phyloP scores from a whole-genome alignment of 306 rosid genomes.

The Prunus mongolica region DNA sequence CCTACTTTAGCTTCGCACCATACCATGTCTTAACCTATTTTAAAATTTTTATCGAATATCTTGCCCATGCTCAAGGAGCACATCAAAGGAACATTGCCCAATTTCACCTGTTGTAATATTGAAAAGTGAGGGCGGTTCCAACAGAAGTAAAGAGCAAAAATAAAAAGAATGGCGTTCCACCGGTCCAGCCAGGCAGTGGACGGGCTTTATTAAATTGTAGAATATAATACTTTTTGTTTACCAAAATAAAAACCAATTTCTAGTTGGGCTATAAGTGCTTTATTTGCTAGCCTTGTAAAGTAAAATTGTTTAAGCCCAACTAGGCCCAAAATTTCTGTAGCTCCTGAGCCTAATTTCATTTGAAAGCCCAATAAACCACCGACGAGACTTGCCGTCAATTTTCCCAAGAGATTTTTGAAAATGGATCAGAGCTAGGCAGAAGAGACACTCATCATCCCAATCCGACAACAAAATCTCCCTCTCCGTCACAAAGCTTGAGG shows the following conservation, averaged over 20 bases:
- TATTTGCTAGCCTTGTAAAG: neutral
- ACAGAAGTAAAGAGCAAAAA: too few species aligned
- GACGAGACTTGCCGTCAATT: neutral
- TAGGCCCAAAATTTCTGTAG: neutral
- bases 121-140: too few species aligned
- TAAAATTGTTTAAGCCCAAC: neutral
- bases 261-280: neutral
- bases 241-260: neutral
- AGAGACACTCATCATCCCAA: neutral
- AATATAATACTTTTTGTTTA: too few species aligned
- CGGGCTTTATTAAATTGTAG: too few species aligned
- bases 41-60: too few species aligned
- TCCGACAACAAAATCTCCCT: constrained; percentile 1
- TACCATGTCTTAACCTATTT: too few species aligned
- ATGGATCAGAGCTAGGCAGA: neutral
- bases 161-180: too few species aligned
- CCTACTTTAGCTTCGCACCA: too few species aligned
- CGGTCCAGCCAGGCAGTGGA: too few species aligned
- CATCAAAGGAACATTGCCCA: too few species aligned
- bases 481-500: neutral
- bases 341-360: neutral
- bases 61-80: too few species aligned
- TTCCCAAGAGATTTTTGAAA: neutral
- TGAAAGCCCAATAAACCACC: neutral
- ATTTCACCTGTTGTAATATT: too few species aligned